Evolutionary conservation across 805 yeast species (phyloP), one percentile per base, ranked within the genome.

Genomic region (Schwanniomyces pseudopolymorphus): DNA sequence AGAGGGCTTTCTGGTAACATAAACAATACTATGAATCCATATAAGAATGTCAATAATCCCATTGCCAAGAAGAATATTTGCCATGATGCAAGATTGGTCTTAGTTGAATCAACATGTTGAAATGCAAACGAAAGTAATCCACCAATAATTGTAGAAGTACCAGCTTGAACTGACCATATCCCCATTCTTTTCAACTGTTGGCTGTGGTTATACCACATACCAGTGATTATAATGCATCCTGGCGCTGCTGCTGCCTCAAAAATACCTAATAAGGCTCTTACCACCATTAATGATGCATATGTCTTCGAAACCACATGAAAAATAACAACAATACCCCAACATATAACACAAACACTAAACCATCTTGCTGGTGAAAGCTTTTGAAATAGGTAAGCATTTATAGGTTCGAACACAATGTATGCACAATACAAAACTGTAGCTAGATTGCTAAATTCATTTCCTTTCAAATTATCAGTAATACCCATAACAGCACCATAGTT

Each of bases 401-500:
- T 44, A 2, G 84, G 84, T 50, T 77, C 83, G 46, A 78, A 78
- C 49, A 77, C 71, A 44, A 80, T 78, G 48, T 78, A 80, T 1
- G 81, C 71, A 11, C 74, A 81, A 44, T 78, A 77, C 49, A 79
- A 73, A 14, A 79, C 77, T 0, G 85, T 79, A 26, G 80, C 77
- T 42, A 80, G 57, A 52, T 79, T 73, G 19, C 81, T 75, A 54
- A 74, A 80, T 42, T 81, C 77, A 46, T 63, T 58, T 35, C 78
- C 69, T 5, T 74, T 64, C 49, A 80, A 65, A 54, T 79, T 70
- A 2, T 67, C 58, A 55, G 75, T 78, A 53, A 82, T 79, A 0
- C 86, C 86, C 85, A 83, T 78, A 1, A 82, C 81, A 13, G 83
- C 83, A 2, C 87, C 83, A 55, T 81, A 80, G 51, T 81, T 81